Base-by-base conservation (phyloP, 2,329 filamentous ascomycete species). In the Coniochaeta prunicola region DNA sequence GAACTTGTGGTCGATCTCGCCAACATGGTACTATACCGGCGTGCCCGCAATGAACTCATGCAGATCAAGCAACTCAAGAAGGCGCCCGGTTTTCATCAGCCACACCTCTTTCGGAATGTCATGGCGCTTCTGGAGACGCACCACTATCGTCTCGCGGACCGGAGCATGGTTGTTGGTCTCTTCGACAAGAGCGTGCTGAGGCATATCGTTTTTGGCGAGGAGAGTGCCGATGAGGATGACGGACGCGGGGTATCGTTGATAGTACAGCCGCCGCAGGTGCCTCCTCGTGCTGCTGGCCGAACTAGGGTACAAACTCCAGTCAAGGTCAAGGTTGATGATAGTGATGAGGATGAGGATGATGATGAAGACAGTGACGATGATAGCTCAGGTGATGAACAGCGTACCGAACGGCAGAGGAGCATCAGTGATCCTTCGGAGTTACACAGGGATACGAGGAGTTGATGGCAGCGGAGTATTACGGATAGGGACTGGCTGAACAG, bases 181-280 rank as follows among this genome's bases (percentile, higher is more conserved):
- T 99, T 99, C 67, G 93, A 97, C 68, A 94, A 93, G 74, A 87
- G 84, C 60, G 90, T 97, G 48, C 80, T 97, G 74, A 81, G 92
- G 63, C 84, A 85, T 64, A 90, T 97, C 61, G 89, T 99, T 13
- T 86, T 96, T 59, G 89, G 89, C 56, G 88, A 92, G 66, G 88
- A 89, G 3, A 72, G 70, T 38, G 68, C 69, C 10, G 72, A 74
- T 17, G 88, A 62, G 5, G 59, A 58, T 10, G 61, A 56, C 42
- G 73, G 74, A 19, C 33, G 33, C 38, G 33, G 33, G 7, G 36
- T 19, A 26, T 42, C 54, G 15, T 34, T 56, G n/a, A n/a, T 34
- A 13, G 30, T 55, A 5, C 24, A 50, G 45, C 53, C 53, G 12
- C 53, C 53, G 3, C 30, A 33, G n/a, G 53, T 55, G 15, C 53